Conservation (phyloP, 768 basidiomycete genomes). For the Pluteus cervinus region DNA sequence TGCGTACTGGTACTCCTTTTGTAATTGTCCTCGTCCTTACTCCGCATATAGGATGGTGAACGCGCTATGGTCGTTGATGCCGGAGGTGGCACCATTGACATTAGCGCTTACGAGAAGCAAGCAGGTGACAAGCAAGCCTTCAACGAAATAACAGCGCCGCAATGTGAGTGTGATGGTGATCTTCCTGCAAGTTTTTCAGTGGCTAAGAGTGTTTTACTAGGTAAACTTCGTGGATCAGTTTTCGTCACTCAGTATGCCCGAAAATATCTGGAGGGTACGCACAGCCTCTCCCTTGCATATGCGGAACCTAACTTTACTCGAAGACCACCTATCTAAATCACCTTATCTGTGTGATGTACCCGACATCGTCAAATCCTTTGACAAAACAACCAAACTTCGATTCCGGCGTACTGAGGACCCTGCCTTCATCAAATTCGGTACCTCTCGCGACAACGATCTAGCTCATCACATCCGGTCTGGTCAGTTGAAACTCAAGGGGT, state of each 20-base stretch:
- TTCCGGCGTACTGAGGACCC: constrained; percentile 33
- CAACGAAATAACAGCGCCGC: constrained; percentile 42
- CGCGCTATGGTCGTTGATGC: constrained; percentile 55
- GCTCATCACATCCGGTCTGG: constrained; percentile 37
- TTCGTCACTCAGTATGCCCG: constrained; percentile 42
- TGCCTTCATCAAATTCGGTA: constrained; percentile 44
- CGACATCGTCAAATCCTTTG: constrained; percentile 36
- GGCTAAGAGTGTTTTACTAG: constrained; percentile 17
- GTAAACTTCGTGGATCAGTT: constrained; percentile 43
- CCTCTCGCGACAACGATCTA: constrained; percentile 33
- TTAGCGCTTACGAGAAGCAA: constrained; percentile 44
- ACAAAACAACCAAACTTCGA: constrained; percentile 39
- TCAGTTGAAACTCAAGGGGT: constrained; percentile 37
- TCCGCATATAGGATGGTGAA: constrained; percentile 24
- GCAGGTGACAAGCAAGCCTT: constrained; percentile 28
- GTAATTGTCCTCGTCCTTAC: neutral
- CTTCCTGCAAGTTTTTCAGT: neutral
- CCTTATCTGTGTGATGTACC: constrained; percentile 32
- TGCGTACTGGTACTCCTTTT: neutral
- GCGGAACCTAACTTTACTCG: constrained; percentile 19
- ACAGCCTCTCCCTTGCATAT: constrained; percentile 4
- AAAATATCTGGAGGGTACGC: constrained; percentile 30
- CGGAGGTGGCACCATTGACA: constrained; percentile 57
- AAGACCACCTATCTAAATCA: constrained; percentile 35
- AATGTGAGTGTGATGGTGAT: constrained; percentile 23